phyloP scores from a whole-genome alignment of 2,329 filamentous ascomycete species.

The Calonectria pseudoreteaudii region DNA sequence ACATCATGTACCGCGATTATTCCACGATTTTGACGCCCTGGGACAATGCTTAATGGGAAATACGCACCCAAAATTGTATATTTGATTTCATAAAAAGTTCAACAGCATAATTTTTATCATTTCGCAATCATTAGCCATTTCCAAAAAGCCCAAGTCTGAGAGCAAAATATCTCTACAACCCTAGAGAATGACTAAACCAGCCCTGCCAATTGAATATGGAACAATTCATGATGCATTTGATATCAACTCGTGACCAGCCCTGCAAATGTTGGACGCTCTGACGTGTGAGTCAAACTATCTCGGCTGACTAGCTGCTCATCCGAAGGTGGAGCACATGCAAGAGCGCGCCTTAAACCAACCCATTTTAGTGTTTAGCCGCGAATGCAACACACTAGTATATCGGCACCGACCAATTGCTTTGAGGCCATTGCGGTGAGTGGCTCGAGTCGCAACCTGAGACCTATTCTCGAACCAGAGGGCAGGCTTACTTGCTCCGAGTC shows the following conservation, averaged over 20 bases:
- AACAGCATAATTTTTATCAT: neutral
- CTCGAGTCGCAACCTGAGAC: neutral
- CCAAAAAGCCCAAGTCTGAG: neutral
- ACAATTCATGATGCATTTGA: constrained; percentile 1
- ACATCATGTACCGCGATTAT: too few relatives aligned
- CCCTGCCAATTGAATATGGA: neutral
- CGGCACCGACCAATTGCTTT: neutral
- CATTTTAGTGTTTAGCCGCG: neutral
- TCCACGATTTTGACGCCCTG: too few relatives aligned
- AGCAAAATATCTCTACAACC: neutral
- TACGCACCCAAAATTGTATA: neutral
- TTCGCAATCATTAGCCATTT: neutral
- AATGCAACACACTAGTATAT: neutral
- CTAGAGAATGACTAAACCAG: neutral
- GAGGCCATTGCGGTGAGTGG: neutral
- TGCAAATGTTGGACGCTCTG: neutral
- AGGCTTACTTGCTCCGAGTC: neutral
- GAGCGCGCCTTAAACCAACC: neutral
- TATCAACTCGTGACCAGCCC: neutral
- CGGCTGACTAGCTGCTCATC: neutral
- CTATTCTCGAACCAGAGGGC: neutral
- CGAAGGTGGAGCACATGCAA: neutral
- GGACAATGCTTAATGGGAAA: neutral
- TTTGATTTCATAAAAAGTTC: neutral
- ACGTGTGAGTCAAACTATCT: neutral